Conservation (phyloP, 352 stramenopile species). For the Lagenidium sp. region DNA sequence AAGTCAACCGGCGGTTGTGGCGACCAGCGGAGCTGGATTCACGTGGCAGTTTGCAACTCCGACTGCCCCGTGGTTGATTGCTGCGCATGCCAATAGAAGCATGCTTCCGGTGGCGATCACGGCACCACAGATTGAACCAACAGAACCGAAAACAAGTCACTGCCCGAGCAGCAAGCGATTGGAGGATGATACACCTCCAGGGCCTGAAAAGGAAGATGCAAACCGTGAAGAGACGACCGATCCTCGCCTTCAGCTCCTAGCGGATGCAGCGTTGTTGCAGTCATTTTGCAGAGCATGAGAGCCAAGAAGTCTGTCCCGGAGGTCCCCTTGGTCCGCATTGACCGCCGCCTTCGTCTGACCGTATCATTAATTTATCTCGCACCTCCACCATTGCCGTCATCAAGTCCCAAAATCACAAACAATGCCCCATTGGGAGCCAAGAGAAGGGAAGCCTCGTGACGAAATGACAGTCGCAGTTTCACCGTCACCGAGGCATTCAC, state of each 20-base stretch:
- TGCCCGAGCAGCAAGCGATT: conserved; percentile 29
- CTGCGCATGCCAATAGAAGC: neutral
- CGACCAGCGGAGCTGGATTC: conserved; percentile 1
- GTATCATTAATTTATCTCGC: too few species aligned
- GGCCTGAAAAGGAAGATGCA: conserved; percentile 4
- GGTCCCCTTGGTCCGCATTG: too few species aligned
- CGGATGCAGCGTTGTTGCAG: conserved; percentile 59
- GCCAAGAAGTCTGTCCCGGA: neutral
- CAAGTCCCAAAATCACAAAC: too few species aligned
- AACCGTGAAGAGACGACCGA: conserved; percentile 8
- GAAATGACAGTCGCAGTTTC: too few species aligned
- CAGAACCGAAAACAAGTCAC: conserved; percentile 24
- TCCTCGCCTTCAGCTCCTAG: conserved; percentile 57
- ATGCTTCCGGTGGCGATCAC: conserved; percentile 1
- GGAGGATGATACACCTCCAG: conserved; percentile 13
- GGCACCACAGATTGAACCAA: conserved; percentile 39
- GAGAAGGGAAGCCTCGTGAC: too few species aligned
- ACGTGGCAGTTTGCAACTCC: conserved; percentile 10
- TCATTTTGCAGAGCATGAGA: conserved; percentile 38
- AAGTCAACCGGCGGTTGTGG: conserved; percentile 4
- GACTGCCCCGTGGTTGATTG: conserved; percentile 4
- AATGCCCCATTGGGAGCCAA: too few species aligned
- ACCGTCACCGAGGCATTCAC: too few species aligned
- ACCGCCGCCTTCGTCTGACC: too few species aligned
- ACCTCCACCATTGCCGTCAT: too few species aligned